Percentiles rank a stretch among this genome's conserved stretches.
Evolutionary conservation across 805 yeast genomes (phyloP).

Genomic region (Priceomyces medius): DNA sequence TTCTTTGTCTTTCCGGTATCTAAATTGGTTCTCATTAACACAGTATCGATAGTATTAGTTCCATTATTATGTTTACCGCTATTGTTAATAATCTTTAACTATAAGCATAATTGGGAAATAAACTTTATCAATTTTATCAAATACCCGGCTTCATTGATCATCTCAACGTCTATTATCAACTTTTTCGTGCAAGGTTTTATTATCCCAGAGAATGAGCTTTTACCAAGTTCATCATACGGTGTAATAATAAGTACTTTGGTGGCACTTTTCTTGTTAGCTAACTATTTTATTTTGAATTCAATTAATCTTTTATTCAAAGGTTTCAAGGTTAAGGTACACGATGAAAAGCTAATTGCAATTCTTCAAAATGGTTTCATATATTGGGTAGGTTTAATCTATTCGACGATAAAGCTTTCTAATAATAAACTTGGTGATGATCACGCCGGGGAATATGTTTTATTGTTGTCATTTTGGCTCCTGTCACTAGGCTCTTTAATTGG

Average conservation of each 20-base stretch:
- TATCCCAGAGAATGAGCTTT: slow-evolving; percentile 24
- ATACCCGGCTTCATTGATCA: slow-evolving; percentile 55
- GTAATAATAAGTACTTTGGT: slow-evolving; percentile 41
- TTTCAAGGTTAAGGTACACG: slow-evolving; percentile 37
- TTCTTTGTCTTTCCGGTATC: slow-evolving; percentile 56
- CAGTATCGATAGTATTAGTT: slow-evolving; percentile 48
- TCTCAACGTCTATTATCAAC: slow-evolving; percentile 40
- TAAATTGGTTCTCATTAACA: slow-evolving; percentile 49
- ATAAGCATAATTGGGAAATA: slow-evolving; percentile 49
- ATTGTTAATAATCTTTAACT: slow-evolving; percentile 43
- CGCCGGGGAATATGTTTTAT: slow-evolving; percentile 52
- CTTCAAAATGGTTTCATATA: slow-evolving; percentile 50
- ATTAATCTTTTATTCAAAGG: slow-evolving; percentile 32
- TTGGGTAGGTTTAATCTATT: slow-evolving; percentile 55
- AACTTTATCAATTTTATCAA: slow-evolving; percentile 46
- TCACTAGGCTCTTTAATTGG: slow-evolving; percentile 53
- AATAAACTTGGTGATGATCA: slow-evolving; percentile 44
- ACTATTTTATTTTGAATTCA: slow-evolving; percentile 55
- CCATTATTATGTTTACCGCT: slow-evolving; percentile 56
- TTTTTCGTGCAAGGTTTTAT: slow-evolving; percentile 19
- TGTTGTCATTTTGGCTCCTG: slow-evolving; percentile 46
- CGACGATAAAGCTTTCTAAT: slow-evolving; percentile 48
- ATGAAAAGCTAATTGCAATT: slow-evolving; percentile 44
- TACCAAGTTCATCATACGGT: slow-evolving; percentile 40
- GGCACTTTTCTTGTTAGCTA: slow-evolving; percentile 50